phyloP scores from a whole-genome alignment of 371 early-diverging fungal genomes.

The Mortierella sp. region DNA sequence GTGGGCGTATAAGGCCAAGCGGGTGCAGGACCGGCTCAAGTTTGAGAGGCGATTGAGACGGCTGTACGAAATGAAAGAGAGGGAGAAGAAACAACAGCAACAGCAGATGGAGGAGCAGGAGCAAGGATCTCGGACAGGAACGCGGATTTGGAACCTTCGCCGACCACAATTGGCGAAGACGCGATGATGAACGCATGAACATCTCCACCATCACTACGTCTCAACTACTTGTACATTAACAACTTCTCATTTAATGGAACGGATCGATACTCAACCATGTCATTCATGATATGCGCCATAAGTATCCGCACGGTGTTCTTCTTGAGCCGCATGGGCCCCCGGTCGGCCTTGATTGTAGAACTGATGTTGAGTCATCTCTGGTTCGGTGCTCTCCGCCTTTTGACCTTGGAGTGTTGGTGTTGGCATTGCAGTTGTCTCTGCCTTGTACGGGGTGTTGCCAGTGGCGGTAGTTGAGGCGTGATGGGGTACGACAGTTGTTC shows the following conservation, averaged over 20 bases:
- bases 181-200: not conserved
- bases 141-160: not conserved
- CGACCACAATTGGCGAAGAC: constrained; percentile 10
- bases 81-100: constrained; percentile 5
- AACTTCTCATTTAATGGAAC: no score
- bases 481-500: constrained; percentile 10
- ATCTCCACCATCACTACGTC: no score
- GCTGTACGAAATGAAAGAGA: constrained; percentile 2
- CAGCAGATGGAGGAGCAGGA: not conserved
- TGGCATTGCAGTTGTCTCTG: not conserved
- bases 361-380: constrained; percentile 4
- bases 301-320: no score
- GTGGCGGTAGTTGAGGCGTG: not conserved
- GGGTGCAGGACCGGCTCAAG: constrained; percentile 28
- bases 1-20: constrained; percentile 53
- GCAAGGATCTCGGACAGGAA: not conserved
- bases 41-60: constrained; percentile 26
- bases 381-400: constrained; percentile 5
- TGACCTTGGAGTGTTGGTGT: not conserved
- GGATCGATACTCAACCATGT: no score
- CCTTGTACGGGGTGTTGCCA: not conserved
- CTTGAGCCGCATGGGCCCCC: no score
- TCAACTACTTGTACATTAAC: no score
- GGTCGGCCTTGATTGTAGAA: not conserved
- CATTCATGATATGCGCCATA: no score